Evolutionary conservation across 768 basidiomycete genomes (phyloP), one percentile per base, ranked within the genome.

Genomic region (Pholiota microspora): DNA sequence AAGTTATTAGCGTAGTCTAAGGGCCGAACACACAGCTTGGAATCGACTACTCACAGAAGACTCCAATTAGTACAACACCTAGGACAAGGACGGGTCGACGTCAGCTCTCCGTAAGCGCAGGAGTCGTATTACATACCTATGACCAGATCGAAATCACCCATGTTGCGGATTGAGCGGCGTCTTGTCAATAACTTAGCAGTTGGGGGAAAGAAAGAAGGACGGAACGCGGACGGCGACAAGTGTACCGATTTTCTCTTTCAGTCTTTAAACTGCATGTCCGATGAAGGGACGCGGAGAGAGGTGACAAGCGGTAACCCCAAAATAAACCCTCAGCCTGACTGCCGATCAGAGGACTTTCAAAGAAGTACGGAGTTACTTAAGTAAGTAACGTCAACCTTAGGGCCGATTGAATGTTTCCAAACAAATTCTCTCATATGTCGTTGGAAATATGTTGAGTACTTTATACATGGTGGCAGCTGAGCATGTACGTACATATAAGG

Each of bases 41-140:
- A 42, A 2, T 23, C 29, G 6, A 21, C 16, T 15, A 56, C 65
- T 24, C 55, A 68, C 67, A 58, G 38, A 68, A 68, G 54, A 68
- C 53, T 36, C 69, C 69, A 48, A 70, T 54, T 4, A 69, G 60
- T 18, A 66, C 59, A 18, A 67, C 64, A 56, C 65, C 64, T 68
- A 40, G 38, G 46, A 27, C 23, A 45, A 28, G 23, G 40, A 46
- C 12, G 32, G 27, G 44, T 21, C 32, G 44, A 38, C 38, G 8
- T 38, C 12, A 7, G 16, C 7, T 49, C 3, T 16, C 10, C 18
- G 23, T n/a, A 13, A 50, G 35, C 2, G 24, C 13, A 28, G 27
- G 24, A 10, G 16, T 4, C 34, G 15, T 4, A 50, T 25, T 16
- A 4, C 6, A 31, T 62, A 69, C 69, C 69, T 34, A 70, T 62